These are phyloP conservation scores for Leccinum truebloodii DNA, from an alignment of 768 basidiomycete genomes.

Conservation along the genomic window DNA sequence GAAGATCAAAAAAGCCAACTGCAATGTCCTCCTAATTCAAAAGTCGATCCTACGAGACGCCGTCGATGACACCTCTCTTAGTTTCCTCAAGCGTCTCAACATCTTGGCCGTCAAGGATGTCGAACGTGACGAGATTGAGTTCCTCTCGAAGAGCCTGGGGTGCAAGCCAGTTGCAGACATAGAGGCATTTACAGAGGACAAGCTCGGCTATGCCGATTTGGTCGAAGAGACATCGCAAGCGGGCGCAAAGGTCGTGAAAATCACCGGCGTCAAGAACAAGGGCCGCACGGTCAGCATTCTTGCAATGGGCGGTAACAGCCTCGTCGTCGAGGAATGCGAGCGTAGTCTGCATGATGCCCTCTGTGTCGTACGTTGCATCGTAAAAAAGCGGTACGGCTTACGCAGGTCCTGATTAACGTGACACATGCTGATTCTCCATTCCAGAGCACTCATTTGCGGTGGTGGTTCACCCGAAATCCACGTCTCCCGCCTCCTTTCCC, in stretches of 20 bases:
- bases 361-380: constrained; percentile 97
- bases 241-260: constrained; percentile 89
- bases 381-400: constrained; percentile 86
- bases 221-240: constrained; percentile 84
- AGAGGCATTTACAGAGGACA: constrained; percentile 97
- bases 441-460: constrained; percentile 88
- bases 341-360: constrained; percentile 97
- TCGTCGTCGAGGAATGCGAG: constrained; percentile 97
- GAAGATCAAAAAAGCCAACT: constrained; percentile 99
- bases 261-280: constrained; percentile 92
- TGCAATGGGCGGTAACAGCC: constrained; percentile 88
- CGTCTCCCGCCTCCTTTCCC: constrained; percentile 86
- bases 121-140: constrained; percentile 98
- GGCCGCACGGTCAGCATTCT: constrained; percentile 95
- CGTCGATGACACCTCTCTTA: constrained; percentile 96
- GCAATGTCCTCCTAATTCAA: constrained; percentile 98
- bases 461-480: constrained; percentile 99
- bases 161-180: constrained; percentile 98
- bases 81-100: constrained; percentile 95
- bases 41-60: constrained; percentile 99
- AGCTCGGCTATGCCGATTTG: constrained; percentile 93
- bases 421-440: not conserved
- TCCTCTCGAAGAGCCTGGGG: constrained; percentile 91
- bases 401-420: not conserved
- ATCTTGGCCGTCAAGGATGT: constrained; percentile 97